Percentiles rank a stretch among this genome's conserved stretches.
These are phyloP conservation scores for Gracilaria gracilis DNA, from an alignment of 23 red algal genomes.

Conservation along the genomic window DNA sequence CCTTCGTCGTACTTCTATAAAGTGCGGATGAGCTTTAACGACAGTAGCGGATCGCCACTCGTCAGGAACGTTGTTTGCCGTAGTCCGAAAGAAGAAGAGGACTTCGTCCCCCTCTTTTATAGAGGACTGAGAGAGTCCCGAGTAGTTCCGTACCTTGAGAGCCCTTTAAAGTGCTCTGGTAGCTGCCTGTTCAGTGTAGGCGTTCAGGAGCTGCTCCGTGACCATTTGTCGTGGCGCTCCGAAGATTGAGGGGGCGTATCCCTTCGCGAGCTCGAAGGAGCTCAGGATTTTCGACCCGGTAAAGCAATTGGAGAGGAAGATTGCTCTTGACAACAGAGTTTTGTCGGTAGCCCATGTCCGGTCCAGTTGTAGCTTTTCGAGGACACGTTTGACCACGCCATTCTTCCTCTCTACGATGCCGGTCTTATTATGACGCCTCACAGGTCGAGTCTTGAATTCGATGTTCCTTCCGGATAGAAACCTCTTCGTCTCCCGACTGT, in stretches of 20 bases:
- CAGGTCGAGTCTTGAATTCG: constrained; percentile 3
- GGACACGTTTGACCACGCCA: constrained; percentile 21
- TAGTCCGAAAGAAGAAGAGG: too few relatives aligned
- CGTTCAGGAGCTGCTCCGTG: constrained; percentile 3
- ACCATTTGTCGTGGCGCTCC: neutral
- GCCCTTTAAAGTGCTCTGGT: constrained; percentile 6
- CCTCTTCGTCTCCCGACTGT: neutral
- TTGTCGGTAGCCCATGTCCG: neutral
- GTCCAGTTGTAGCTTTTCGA: constrained; percentile 17
- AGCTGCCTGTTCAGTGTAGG: constrained; percentile 18
- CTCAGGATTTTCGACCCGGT: neutral
- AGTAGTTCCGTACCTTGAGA: neutral
- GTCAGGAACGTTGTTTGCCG: constrained; percentile 6
- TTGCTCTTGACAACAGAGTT: neutral
- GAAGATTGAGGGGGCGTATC: constrained; percentile 28
- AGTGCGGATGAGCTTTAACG: neutral
- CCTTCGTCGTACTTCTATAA: neutral
- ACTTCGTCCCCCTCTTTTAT: constrained; percentile 10
- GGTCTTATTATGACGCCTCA: constrained; percentile 12
- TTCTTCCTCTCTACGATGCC: constrained; percentile 60
- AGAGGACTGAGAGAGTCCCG: neutral
- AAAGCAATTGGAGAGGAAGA: constrained; percentile 31
- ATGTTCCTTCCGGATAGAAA: neutral
- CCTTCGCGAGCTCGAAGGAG: too few relatives aligned
- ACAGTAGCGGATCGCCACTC: constrained; percentile 21